These are phyloP conservation scores for Cystobasidium slooffiae DNA, from an alignment of 1,284 basidiomycete species.

Conservation along the genomic window DNA sequence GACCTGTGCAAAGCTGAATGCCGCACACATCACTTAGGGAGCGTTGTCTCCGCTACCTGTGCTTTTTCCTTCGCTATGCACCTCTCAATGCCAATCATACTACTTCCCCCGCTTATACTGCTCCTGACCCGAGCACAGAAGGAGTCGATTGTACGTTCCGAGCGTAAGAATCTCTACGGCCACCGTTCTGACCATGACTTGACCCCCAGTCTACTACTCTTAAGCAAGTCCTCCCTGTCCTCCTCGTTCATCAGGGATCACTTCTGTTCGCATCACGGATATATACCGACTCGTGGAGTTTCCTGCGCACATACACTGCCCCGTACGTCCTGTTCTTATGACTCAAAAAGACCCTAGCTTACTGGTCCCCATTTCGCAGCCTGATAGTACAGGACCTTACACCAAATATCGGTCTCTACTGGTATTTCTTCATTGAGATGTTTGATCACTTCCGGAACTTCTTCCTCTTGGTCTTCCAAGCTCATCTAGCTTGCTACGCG, in stretches of 20 bases:
- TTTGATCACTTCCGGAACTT: constrained; percentile 97
- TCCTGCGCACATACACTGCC: constrained; percentile 78
- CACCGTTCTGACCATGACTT: neutral
- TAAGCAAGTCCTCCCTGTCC: constrained; percentile 34
- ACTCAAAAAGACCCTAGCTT: constrained; percentile 11
- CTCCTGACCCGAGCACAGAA: neutral
- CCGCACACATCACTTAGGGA: constrained; percentile 43
- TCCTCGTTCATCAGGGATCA: constrained; percentile 44
- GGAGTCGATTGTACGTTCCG: neutral
- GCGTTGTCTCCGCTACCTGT: constrained; percentile 39
- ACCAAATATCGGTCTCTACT: constrained; percentile 92
- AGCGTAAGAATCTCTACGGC: neutral
- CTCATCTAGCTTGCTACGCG: constrained; percentile 83
- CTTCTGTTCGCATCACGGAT: constrained; percentile 46
- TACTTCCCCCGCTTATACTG: constrained; percentile 40
- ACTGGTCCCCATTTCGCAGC: constrained; percentile 57
- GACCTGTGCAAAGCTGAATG: neutral
- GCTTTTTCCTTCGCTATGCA: constrained; percentile 47
- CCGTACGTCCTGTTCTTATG: constrained; percentile 64
- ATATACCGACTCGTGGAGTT: constrained; percentile 51
- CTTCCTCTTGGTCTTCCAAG: constrained; percentile 92
- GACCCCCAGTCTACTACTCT: neutral
- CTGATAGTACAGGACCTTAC: constrained; percentile 79
- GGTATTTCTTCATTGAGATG: constrained; percentile 99
- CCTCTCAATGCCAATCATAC: constrained; percentile 30